phyloP scores from a whole-genome alignment of 2,329 filamentous ascomycete genomes.

The Fusarium sp. region DNA sequence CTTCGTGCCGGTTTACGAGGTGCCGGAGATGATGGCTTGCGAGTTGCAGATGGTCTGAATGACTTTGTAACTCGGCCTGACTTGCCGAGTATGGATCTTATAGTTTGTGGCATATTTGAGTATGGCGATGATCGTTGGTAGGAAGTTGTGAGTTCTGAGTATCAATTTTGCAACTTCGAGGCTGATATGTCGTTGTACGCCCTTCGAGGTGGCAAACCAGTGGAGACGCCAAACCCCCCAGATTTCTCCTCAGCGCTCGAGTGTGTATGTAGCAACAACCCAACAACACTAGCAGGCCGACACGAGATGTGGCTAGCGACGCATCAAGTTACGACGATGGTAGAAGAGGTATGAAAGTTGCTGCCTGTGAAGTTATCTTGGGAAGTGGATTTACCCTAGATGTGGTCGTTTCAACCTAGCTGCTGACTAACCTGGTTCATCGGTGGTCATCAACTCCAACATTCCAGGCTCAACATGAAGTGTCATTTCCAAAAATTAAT shows the following conservation, averaged over 20 bases:
- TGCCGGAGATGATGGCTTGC: slow-evolving; percentile 36
- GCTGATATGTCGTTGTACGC: slow-evolving; percentile 4
- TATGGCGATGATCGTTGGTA: too few relatives aligned
- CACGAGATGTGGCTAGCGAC: not conserved
- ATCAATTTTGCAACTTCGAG: not conserved
- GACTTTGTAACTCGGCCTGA: slow-evolving; percentile 52
- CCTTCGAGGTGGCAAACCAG: slow-evolving; percentile 33
- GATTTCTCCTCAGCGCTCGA: not conserved
- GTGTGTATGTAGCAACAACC: not conserved
- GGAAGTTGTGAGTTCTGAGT: not conserved
- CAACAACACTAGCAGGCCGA: not conserved
- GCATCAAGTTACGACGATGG: not conserved
- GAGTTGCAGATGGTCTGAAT: slow-evolving; percentile 28
- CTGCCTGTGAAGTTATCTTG: not conserved
- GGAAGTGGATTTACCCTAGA: not conserved
- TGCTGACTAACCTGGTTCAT: not conserved
- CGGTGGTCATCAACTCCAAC: not conserved
- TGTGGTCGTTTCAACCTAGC: not conserved
- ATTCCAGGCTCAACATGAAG: not conserved
- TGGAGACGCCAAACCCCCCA: slow-evolving; percentile 16
- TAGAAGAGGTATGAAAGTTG: not conserved
- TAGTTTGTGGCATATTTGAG: slow-evolving; percentile 45
- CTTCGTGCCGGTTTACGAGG: slow-evolving; percentile 42
- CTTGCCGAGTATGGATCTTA: slow-evolving; percentile 55
- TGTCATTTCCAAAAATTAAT: not conserved